These are phyloP conservation scores for Chaetomiaceae sp. DNA, from an alignment of 2,329 filamentous ascomycete species.

Conservation along the genomic window DNA sequence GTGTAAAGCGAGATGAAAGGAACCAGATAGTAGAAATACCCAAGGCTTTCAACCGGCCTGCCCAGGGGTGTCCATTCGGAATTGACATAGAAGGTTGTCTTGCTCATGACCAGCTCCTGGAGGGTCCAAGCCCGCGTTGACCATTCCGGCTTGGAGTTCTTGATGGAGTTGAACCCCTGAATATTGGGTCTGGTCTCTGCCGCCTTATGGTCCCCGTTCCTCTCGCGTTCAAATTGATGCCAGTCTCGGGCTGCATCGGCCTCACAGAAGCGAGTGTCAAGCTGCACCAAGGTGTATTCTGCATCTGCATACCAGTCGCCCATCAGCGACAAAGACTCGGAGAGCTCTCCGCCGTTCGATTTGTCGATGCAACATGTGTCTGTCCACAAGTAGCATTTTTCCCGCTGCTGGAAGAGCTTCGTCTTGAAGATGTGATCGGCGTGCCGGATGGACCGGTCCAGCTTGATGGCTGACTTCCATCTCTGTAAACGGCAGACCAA, in stretches of 20 bases:
- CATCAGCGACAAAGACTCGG: slow-evolving; percentile 32
- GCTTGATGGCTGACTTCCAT: slow-evolving; percentile 31
- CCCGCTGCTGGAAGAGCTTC: slow-evolving; percentile 27
- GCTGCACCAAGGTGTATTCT: slow-evolving; percentile 32
- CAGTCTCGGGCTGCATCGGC: slow-evolving; percentile 27
- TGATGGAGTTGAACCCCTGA: slow-evolving; percentile 22
- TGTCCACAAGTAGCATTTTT: slow-evolving; percentile 32
- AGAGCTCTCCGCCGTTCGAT: slow-evolving; percentile 29
- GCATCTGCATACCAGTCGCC: slow-evolving; percentile 33
- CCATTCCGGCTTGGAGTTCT: slow-evolving; percentile 26
- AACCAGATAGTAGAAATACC: slow-evolving; percentile 31
- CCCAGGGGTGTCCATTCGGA: slow-evolving; percentile 29
- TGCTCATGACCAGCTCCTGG: slow-evolving; percentile 34
- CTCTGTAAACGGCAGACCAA: slow-evolving; percentile 25
- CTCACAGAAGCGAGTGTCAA: slow-evolving; percentile 23
- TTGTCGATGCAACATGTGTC: slow-evolving; percentile 35
- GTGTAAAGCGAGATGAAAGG: slow-evolving; percentile 30
- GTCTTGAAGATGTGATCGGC: slow-evolving; percentile 28
- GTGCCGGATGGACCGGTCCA: slow-evolving; percentile 26
- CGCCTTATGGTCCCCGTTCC: neutral
- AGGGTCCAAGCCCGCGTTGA: slow-evolving; percentile 32
- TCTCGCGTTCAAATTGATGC: slow-evolving; percentile 20
- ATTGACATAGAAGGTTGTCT: slow-evolving; percentile 34
- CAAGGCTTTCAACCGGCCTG: slow-evolving; percentile 30
- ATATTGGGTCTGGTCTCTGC: slow-evolving; percentile 18